These are phyloP conservation scores for Apiospora marii DNA, from an alignment of 2,329 filamentous ascomycete genomes.

Conservation along the genomic window DNA sequence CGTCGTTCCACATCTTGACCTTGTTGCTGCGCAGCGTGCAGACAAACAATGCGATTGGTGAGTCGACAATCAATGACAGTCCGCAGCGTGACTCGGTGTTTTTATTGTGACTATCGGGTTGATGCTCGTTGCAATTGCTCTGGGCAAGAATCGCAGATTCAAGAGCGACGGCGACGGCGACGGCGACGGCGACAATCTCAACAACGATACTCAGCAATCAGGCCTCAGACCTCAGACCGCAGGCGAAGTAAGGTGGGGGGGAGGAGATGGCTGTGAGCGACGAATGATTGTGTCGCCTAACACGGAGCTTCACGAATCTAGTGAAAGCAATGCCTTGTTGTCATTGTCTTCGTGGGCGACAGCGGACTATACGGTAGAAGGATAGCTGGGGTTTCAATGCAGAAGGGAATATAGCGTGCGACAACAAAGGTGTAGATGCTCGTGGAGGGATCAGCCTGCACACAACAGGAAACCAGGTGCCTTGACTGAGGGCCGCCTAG, in stretches of 20 bases:
- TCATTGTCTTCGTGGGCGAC: conserved; percentile 16
- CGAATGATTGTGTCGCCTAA: conserved; percentile 11
- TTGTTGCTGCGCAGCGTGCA: conserved; percentile 6
- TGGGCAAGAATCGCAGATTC: background rate
- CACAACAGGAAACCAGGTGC: background rate
- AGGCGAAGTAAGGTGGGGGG: background rate
- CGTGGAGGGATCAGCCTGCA: background rate
- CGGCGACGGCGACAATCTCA: background rate
- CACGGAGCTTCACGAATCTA: conserved; percentile 13
- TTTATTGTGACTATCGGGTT: background rate
- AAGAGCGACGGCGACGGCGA: background rate
- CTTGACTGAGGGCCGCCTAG: conserved; percentile 2
- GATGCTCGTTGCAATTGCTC: background rate
- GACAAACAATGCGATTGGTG: conserved; percentile 18
- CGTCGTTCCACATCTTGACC: conserved; percentile 97
- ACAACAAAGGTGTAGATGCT: conserved; percentile 21
- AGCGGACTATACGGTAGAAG: background rate
- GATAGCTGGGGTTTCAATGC: background rate
- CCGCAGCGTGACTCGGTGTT: background rate
- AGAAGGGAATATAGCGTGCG: background rate
- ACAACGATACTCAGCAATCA: background rate
- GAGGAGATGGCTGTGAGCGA: background rate
- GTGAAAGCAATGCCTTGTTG: conserved; percentile 10
- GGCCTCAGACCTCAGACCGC: background rate
- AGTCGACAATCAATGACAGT: conserved; percentile 9